Base-by-base conservation (phyloP, 257 asterid species). In the Coffea canephora region DNA sequence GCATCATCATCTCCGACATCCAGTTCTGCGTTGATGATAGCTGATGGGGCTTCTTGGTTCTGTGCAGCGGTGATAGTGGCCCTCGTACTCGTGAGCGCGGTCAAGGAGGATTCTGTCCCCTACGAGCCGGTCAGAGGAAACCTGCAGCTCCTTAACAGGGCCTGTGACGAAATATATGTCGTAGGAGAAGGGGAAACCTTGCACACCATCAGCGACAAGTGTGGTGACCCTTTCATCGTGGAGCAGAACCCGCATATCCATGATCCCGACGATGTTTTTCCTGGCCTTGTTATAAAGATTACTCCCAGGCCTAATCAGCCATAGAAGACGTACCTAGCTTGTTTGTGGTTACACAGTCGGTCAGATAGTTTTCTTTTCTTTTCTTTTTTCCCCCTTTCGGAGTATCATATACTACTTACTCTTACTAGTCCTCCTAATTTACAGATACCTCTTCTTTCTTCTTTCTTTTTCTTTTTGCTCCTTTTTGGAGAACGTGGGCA, bases 161-260 rank as follows among this genome's bases (percentile, higher is more conserved):
- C 57, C 39, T 84, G 87, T 12, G 81, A 81, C 50, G 87, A 84
- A 55, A 81, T 81, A 10, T 82, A 82, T 5, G 82, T 84, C 0
- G 85, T 84, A 12, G 80, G 73, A 79, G 87, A 84, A 75, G 85
- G 85, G 16, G 83, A 84, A 55, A 81, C 81, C 6, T 83, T 82
- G 72, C 82, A 85, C 27, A 76, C 78, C 21, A 85, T 85, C 50
- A 75, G 84, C 2, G 72, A 74, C 16, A 85, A 76, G 76, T 85
- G 85, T 8, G 57, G 41, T 2, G 78, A 82, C 4, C 82, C 81
- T 16, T 82, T 43, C 41, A 82, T 85, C 71, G 74, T 85, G 31
- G 76, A 79, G 75, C 82, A 79, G 55, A 85, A 79, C 61, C 84
- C 78, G 57, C 83, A 85, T 0, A 82, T 82, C 46, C 79, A 82